Conservation (phyloP, 2,329 filamentous ascomycete species). For the Fusarium sp. region DNA sequence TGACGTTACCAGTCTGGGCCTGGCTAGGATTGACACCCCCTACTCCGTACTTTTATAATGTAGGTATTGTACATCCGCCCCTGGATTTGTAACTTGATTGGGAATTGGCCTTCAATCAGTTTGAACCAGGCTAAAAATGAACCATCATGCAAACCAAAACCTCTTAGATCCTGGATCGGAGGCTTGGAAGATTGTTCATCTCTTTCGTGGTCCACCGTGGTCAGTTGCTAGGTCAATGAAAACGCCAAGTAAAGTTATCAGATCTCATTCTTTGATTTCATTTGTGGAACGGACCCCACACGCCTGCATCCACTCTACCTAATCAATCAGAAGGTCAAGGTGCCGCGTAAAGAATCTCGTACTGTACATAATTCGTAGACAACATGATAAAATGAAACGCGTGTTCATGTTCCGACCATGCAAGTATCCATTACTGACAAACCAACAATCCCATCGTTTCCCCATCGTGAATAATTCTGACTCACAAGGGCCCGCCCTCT, state of each 20-base stretch:
- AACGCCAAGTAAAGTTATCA: conserved; percentile 48
- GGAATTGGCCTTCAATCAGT: not conserved
- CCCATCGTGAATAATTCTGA: conserved; percentile 30
- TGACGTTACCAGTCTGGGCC: conserved; percentile 22
- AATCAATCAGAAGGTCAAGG: conserved; percentile 35
- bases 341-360: conserved; percentile 1
- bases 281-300: conserved; percentile 19
- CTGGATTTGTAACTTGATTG: conserved; percentile 1
- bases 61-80: not conserved
- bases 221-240: conserved; percentile 41
- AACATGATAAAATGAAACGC: conserved; percentile 34
- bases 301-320: conserved; percentile 26
- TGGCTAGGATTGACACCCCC: conserved; percentile 7
- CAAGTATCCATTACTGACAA: conserved; percentile 1
- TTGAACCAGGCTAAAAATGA: conserved; percentile 1
- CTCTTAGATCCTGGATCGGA: not conserved
- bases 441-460: not conserved
- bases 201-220: not conserved
- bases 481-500: conserved; percentile 37
- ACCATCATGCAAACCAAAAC: not conserved
- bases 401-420: conserved; percentile 18
- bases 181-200: conserved; percentile 5
- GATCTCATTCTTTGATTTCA: conserved; percentile 37
- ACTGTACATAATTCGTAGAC: conserved; percentile 22
- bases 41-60: conserved; percentile 1